phyloP scores from a whole-genome alignment of 305 asterid species.

The Fraxinus paxiana region DNA sequence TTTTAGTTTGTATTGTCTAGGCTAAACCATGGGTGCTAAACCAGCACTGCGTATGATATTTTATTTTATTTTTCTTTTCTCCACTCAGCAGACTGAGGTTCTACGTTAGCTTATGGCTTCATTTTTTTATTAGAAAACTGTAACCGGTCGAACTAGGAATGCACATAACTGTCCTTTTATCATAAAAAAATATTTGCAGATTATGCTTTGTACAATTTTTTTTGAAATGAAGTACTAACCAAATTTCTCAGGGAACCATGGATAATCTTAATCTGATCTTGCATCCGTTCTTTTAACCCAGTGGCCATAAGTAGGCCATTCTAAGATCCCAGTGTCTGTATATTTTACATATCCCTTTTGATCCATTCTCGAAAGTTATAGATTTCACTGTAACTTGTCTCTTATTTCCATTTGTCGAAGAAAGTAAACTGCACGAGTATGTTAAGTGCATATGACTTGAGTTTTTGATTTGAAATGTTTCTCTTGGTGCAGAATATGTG shows the following conservation, averaged over 20 bases:
- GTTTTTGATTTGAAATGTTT: not conserved
- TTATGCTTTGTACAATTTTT: not conserved
- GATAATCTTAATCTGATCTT: not conserved
- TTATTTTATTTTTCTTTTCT: not conserved
- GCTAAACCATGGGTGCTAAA: not conserved
- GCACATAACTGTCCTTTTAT: not conserved
- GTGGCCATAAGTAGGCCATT: not conserved
- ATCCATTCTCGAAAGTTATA: too few species aligned
- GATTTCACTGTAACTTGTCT: not conserved
- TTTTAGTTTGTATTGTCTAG: not conserved
- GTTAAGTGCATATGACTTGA: not conserved
- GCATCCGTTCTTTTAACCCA: not conserved
- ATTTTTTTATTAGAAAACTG: not conserved
- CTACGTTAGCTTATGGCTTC: not conserved
- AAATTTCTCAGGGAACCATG: not conserved
- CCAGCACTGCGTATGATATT: not conserved
- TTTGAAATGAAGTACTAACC: not conserved
- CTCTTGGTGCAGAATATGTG: slow-evolving; percentile 59
- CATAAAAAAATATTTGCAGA: not conserved
- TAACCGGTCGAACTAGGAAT: not conserved
- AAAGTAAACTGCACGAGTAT: not conserved
- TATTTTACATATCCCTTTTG: not conserved
- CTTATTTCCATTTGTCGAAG: not conserved
- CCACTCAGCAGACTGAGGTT: not conserved
- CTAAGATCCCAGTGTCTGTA: not conserved